Evolutionary conservation across 2,329 filamentous ascomycete genomes (phyloP).

Genomic region (Elsinoe necatrix): DNA sequence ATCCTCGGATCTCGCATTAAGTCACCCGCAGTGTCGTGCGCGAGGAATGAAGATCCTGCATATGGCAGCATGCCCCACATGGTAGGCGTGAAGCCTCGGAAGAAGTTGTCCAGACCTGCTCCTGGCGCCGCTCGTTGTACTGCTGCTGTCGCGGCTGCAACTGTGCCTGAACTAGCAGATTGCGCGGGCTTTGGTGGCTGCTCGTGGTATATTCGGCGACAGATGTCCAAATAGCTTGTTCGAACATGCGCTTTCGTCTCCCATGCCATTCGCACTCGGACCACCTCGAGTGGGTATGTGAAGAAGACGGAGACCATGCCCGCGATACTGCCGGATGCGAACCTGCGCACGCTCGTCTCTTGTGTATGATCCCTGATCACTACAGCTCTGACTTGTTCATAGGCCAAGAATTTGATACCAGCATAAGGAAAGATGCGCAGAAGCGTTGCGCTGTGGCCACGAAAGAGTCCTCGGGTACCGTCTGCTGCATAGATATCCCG

Average conservation of each 20-base stretch:
- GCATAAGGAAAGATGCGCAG: slow-evolving; percentile 95
- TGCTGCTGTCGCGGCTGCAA: slow-evolving; percentile 35
- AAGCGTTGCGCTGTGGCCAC: slow-evolving; percentile 88
- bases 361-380: slow-evolving; percentile 64
- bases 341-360: slow-evolving; percentile 71
- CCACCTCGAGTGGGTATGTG: slow-evolving; percentile 90
- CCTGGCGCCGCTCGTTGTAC: slow-evolving; percentile 50
- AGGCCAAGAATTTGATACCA: slow-evolving; percentile 94
- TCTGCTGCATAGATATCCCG: slow-evolving; percentile 71
- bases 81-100: slow-evolving; percentile 85
- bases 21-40: slow-evolving; percentile 84
- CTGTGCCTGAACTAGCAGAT: slow-evolving; percentile 32
- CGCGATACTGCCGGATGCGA: slow-evolving; percentile 64
- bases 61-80: slow-evolving; percentile 94
- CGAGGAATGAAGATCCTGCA: slow-evolving; percentile 89
- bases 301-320: slow-evolving; percentile 90
- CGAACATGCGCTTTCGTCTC: slow-evolving; percentile 72
- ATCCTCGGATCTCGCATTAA: slow-evolving; percentile 62
- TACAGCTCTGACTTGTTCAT: slow-evolving; percentile 82
- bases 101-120: slow-evolving; percentile 79
- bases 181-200: slow-evolving; percentile 33
- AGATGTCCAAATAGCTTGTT: slow-evolving; percentile 66
- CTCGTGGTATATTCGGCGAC: slow-evolving; percentile 79
- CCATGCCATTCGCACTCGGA: slow-evolving; percentile 85
- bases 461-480: slow-evolving; percentile 70